A percentile compares a stretch with the other conserved stretches of the same genome.
Conservation (phyloP, 768 basidiomycete species). For the Lactarius trivialis region DNA sequence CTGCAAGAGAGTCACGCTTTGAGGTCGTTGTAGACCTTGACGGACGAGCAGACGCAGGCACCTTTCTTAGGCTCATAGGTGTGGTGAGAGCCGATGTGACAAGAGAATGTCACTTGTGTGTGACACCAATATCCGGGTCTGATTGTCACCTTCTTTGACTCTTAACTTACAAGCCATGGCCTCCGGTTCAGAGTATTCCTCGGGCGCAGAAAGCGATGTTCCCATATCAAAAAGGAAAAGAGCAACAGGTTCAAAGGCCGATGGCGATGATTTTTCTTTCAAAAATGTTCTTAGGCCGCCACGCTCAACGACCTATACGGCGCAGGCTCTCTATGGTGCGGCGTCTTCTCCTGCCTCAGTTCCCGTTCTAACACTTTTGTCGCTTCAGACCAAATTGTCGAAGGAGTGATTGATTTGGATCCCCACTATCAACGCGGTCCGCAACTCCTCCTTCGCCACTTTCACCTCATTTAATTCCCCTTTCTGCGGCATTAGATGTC, state of each 20-base stretch:
- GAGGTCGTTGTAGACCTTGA: conserved; percentile 26
- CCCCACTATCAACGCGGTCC: conserved; percentile 57
- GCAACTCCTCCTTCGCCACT: conserved; percentile 26
- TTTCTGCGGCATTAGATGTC: conserved; percentile 36
- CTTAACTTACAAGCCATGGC: neutral
- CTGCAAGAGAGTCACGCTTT: conserved; percentile 61
- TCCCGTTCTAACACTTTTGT: neutral
- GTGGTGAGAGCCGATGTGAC: neutral
- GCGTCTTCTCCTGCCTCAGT: neutral
- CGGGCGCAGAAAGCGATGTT: conserved; percentile 14
- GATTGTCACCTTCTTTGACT: neutral
- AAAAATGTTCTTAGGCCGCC: conserved; percentile 48
- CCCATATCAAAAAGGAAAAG: conserved; percentile 16
- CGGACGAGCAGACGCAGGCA: neutral
- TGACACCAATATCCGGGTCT: too few relatives aligned
- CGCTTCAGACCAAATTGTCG: conserved; percentile 40
- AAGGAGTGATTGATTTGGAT: conserved; percentile 46
- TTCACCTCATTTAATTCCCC: neutral
- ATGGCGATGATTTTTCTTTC: conserved; percentile 23
- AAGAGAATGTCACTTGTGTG: neutral
- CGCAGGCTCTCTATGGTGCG: conserved; percentile 53
- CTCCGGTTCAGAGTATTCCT: conserved; percentile 16
- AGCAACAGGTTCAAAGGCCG: conserved; percentile 23
- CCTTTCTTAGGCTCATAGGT: conserved; percentile 3
- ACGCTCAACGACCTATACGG: conserved; percentile 56